Conservation (phyloP, 192 early-diverging fungal species). For the Hyaloraphidium curvatum region DNA sequence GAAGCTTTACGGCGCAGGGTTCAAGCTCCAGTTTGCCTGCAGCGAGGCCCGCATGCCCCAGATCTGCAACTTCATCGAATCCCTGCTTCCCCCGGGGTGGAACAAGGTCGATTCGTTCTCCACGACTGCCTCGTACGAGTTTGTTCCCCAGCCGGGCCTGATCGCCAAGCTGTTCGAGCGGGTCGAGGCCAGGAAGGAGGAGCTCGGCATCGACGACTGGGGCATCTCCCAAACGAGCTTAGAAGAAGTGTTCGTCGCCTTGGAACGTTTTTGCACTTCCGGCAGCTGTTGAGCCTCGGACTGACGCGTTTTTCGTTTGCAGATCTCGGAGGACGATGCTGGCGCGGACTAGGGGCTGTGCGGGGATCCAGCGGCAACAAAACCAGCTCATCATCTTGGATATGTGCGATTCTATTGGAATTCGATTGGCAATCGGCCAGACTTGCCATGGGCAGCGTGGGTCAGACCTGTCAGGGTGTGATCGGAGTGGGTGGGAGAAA, state of each 20-base stretch:
- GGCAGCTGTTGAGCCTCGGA: no score
- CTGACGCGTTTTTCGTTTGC: no score
- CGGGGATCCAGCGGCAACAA: no score
- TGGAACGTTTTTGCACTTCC: no score
- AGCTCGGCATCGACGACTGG: conserved; percentile 46
- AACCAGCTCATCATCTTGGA: no score
- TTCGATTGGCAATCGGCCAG: no score
- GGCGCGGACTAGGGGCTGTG: no score
- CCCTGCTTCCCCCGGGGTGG: conserved; percentile 26
- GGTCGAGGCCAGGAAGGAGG: conserved; percentile 32
- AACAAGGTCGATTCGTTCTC: conserved; percentile 29
- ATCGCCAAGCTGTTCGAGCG: conserved; percentile 34
- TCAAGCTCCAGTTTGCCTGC: conserved; percentile 29
- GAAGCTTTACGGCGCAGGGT: conserved; percentile 46
- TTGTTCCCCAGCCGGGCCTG: conserved; percentile 23
- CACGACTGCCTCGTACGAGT: conserved; percentile 40
- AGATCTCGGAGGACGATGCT: no score
- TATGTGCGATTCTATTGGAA: no score
- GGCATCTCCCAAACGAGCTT: conserved; percentile 32
- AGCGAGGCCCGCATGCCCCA: background rate
- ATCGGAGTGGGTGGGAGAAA: no score
- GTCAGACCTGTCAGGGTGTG: no score
- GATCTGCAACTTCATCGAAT: conserved; percentile 24
- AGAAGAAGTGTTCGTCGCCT: conserved; percentile 8
- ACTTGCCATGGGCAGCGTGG: no score